Evolutionary conservation across 2,329 filamentous ascomycete genomes (phyloP).

Genomic region (Salinomyces thailandicus): DNA sequence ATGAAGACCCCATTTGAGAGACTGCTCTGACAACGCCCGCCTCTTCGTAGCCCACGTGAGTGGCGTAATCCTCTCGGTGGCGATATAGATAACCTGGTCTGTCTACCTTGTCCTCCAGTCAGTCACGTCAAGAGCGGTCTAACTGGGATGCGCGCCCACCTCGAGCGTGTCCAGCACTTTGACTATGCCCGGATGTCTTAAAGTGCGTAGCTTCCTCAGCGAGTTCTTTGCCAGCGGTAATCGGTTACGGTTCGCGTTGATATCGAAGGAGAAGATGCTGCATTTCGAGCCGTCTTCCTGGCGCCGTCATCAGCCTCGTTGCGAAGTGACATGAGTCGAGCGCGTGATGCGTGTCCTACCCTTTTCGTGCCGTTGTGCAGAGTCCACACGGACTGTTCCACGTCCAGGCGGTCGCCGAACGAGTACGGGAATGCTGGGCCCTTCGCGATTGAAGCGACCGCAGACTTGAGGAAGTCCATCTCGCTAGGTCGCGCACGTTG

Average conservation of each 20-base stretch:
- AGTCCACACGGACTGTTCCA: constrained; percentile 93
- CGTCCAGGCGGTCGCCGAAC: constrained; percentile 85
- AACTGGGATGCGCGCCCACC: constrained; percentile 38
- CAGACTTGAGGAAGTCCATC: constrained; percentile 99
- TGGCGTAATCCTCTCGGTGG: constrained; percentile 80
- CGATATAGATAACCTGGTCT: constrained; percentile 90
- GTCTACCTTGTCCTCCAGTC: constrained; percentile 49
- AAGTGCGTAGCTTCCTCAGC: constrained; percentile 80
- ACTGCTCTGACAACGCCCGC: constrained; percentile 80
- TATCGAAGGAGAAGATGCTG: constrained; percentile 94
- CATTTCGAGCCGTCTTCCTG: constrained; percentile 91
- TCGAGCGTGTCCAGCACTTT: constrained; percentile 92
- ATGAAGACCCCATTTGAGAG: constrained; percentile 90
- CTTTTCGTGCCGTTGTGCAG: constrained; percentile 87
- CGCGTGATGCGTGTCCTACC: constrained; percentile 50
- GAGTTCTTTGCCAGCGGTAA: constrained; percentile 87
- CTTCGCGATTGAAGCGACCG: constrained; percentile 92
- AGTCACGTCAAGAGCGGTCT: constrained; percentile 10
- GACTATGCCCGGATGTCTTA: constrained; percentile 89
- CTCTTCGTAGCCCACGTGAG: constrained; percentile 83
- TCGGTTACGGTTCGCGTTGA: constrained; percentile 65
- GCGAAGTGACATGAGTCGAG: neutral
- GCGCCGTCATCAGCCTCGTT: too few relatives aligned
- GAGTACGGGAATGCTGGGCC: constrained; percentile 86
- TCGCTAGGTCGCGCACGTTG: too few relatives aligned